phyloP scores from a whole-genome alignment of 148 eudicot species.

The Diospyros kaki region DNA sequence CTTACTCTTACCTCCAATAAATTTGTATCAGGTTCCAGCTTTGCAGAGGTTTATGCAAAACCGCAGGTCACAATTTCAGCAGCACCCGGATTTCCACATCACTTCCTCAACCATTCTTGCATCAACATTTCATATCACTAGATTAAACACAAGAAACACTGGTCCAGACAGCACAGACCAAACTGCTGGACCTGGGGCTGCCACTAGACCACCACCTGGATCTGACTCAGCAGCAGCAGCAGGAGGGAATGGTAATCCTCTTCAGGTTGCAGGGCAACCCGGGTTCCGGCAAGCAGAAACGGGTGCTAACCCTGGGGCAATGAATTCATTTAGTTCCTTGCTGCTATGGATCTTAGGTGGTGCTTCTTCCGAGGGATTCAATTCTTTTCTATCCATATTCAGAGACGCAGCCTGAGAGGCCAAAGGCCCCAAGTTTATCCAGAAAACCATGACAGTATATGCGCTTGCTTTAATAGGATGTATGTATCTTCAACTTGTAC shows the following conservation, averaged over 20 bases:
- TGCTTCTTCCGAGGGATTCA: slow-evolving; percentile 86
- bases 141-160: slow-evolving; percentile 64
- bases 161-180: slow-evolving; percentile 32
- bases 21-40: slow-evolving; percentile 73
- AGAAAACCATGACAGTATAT: slow-evolving; percentile 17
- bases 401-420: slow-evolving; percentile 61
- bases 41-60: slow-evolving; percentile 86
- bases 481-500: no score
- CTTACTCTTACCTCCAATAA: no score
- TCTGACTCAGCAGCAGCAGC: slow-evolving; percentile 37
- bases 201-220: slow-evolving; percentile 29
- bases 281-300: slow-evolving; percentile 52
- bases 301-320: slow-evolving; percentile 64
- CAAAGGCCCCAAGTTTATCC: slow-evolving; percentile 61
- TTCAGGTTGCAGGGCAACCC: slow-evolving; percentile 40
- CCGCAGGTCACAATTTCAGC: slow-evolving; percentile 81
- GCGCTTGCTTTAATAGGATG: no score
- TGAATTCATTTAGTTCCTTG: slow-evolving; percentile 86
- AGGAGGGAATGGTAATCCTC: slow-evolving; percentile 36
- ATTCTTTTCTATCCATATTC: slow-evolving; percentile 85
- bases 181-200: slow-evolving; percentile 37
- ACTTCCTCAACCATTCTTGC: slow-evolving; percentile 90
- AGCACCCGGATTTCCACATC: slow-evolving; percentile 89
- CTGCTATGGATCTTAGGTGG: slow-evolving; percentile 87
- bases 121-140: slow-evolving; percentile 87